A percentile compares a stretch with the other conserved stretches of the same genome.
Evolutionary conservation across 768 basidiomycete species (phyloP).

Genomic region (Gloeostereum incarnatum): DNA sequence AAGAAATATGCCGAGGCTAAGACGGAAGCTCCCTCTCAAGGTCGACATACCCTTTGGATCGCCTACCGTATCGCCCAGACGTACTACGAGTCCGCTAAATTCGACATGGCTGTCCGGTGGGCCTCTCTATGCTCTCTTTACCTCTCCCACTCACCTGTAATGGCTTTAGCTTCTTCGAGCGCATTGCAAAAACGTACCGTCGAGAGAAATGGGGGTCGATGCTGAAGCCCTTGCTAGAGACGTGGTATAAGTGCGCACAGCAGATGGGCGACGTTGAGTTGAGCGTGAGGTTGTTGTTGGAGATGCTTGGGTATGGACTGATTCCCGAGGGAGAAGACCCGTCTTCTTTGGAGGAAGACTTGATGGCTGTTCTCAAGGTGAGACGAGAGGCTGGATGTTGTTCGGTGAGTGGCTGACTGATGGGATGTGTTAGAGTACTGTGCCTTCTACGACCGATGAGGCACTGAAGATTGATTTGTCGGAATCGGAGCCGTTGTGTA

Average conservation of each 20-base stretch:
- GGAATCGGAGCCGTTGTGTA: conserved; percentile 58
- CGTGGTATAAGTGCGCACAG: conserved; percentile 81
- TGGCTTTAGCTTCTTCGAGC: conserved; percentile 75
- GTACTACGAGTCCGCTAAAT: conserved; percentile 72
- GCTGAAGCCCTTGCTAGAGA: conserved; percentile 62
- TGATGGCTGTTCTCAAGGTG: conserved; percentile 69
- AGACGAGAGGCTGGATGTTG: no score
- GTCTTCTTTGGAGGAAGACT: conserved; percentile 52
- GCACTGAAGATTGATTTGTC: conserved; percentile 52
- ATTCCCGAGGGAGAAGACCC: conserved; percentile 35
- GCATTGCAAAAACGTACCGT: conserved; percentile 85
- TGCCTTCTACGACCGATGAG: conserved; percentile 49
- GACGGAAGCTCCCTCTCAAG: conserved; percentile 42
- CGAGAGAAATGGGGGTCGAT: conserved; percentile 74
- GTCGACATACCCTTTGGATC: conserved; percentile 81
- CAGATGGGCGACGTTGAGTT: conserved; percentile 69
- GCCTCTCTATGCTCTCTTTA: conserved; percentile 11
- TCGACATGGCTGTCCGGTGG: conserved; percentile 82
- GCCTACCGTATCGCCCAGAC: conserved; percentile 86
- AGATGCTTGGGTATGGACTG: conserved; percentile 76
- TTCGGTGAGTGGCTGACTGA: neutral
- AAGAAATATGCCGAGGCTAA: conserved; percentile 56
- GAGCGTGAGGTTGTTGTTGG: conserved; percentile 67
- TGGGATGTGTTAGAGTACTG: conserved; percentile 45
- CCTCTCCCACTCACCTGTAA: neutral